phyloP scores from a whole-genome alignment of 2,329 filamentous ascomycete genomes.

The Helminthosporium solani region DNA sequence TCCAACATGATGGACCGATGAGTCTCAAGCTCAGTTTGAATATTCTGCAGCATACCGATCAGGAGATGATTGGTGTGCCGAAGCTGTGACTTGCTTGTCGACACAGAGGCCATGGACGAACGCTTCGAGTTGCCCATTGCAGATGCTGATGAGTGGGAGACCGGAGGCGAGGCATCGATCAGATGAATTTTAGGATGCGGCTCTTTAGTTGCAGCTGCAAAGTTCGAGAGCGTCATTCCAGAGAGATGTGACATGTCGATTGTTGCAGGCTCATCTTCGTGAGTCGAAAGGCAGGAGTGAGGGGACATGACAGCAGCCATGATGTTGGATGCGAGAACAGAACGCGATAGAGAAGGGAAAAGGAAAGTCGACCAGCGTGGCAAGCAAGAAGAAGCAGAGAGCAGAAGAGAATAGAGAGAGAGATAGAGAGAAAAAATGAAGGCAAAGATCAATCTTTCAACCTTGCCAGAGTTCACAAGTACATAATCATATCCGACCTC shows the following conservation, averaged over 20 bases:
- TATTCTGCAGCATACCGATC: slow-evolving; percentile 30
- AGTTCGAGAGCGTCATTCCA: slow-evolving; percentile 19
- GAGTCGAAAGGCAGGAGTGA: slow-evolving; percentile 11
- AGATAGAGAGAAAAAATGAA: background rate
- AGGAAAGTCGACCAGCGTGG: background rate
- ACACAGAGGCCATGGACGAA: slow-evolving; percentile 18
- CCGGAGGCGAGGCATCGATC: slow-evolving; percentile 12
- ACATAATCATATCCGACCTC: background rate
- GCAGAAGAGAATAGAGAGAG: too few relatives aligned
- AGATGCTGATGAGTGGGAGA: slow-evolving; percentile 2
- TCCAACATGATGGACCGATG: slow-evolving; percentile 30
- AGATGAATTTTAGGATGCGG: slow-evolving; percentile 15
- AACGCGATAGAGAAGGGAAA: background rate
- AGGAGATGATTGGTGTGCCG: slow-evolving; percentile 28
- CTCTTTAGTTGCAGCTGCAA: slow-evolving; percentile 15
- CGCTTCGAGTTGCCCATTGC: slow-evolving; percentile 16
- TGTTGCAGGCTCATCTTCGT: slow-evolving; percentile 7
- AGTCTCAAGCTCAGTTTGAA: slow-evolving; percentile 27
- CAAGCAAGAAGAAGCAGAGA: slow-evolving; percentile 3
- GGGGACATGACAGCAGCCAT: slow-evolving; percentile 14
- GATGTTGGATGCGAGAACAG: background rate
- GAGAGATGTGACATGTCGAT: slow-evolving; percentile 23
- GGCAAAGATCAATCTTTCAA: background rate
- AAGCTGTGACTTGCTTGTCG: slow-evolving; percentile 29
- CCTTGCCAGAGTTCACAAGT: background rate